Percentiles rank a stretch among this genome's conserved stretches.
These are phyloP conservation scores for Zopfia rhizophila DNA, from an alignment of 2,329 filamentous ascomycete species.

Conservation along the genomic window DNA sequence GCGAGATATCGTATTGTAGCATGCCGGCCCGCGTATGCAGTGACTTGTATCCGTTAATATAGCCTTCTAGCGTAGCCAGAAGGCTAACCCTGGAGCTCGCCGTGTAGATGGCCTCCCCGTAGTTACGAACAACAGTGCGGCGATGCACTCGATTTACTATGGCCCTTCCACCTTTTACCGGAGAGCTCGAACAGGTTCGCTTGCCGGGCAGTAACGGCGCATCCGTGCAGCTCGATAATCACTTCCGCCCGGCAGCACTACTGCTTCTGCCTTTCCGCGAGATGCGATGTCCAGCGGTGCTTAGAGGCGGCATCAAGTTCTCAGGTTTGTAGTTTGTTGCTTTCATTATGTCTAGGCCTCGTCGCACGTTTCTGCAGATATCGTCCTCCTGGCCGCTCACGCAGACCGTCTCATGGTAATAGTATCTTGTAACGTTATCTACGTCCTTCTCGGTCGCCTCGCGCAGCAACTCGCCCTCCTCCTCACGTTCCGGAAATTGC, in stretches of 20 bases:
- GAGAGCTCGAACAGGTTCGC: slow-evolving; percentile 21
- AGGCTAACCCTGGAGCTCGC: slow-evolving; percentile 50
- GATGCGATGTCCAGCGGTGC: slow-evolving; percentile 25
- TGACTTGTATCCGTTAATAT: slow-evolving; percentile 53
- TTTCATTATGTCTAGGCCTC: slow-evolving; percentile 44
- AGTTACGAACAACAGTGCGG: no score
- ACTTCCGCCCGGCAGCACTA: slow-evolving; percentile 22
- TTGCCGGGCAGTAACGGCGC: slow-evolving; percentile 15
- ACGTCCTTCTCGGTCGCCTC: slow-evolving; percentile 51
- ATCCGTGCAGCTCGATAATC: slow-evolving; percentile 21
- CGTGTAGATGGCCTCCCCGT: slow-evolving; percentile 53
- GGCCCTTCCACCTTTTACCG: slow-evolving; percentile 11
- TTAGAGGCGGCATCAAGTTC: slow-evolving; percentile 31
- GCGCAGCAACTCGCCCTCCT: slow-evolving; percentile 55
- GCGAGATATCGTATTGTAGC: slow-evolving; percentile 58
- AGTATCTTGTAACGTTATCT: slow-evolving; percentile 56
- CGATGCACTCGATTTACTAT: no score
- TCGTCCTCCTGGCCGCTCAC: slow-evolving; percentile 48
- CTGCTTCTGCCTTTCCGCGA: slow-evolving; percentile 26
- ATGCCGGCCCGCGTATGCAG: slow-evolving; percentile 48
- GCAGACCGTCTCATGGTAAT: slow-evolving; percentile 55
- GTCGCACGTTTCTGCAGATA: slow-evolving; percentile 45
- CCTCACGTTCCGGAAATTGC: slow-evolving; percentile 54
- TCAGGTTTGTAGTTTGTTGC: slow-evolving; percentile 46
- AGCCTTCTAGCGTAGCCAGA: slow-evolving; percentile 50